phyloP scores from a whole-genome alignment of 345 rosid genomes.

The Acer saccharum region DNA sequence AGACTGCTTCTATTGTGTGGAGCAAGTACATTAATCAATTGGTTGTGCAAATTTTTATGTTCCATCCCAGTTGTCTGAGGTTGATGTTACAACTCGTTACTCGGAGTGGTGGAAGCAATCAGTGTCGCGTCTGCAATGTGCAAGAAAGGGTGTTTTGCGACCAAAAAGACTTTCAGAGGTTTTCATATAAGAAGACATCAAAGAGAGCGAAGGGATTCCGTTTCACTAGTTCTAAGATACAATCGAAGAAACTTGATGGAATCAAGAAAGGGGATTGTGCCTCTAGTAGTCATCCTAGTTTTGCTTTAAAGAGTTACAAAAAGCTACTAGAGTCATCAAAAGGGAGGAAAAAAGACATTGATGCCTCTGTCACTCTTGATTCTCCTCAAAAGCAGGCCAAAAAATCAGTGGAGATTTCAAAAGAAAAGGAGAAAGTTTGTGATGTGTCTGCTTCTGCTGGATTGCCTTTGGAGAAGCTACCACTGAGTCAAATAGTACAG shows the following conservation, averaged over 20 bases:
- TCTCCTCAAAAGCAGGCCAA: too few relatives aligned
- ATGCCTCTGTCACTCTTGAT: too few relatives aligned
- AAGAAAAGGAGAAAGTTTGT: neutral
- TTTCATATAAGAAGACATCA: neutral
- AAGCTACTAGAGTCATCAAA: too few relatives aligned
- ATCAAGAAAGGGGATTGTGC: neutral
- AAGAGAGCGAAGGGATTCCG: neutral
- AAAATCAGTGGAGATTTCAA: neutral
- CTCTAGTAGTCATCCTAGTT: neutral
- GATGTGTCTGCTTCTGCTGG: constrained; percentile 4
- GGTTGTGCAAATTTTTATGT: constrained; percentile 11
- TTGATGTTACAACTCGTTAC: constrained; percentile 28
- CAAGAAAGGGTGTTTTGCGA: neutral
- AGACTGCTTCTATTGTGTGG: neutral
- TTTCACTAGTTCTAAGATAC: too few relatives aligned
- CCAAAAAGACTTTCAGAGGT: neutral
- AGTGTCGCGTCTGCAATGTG: neutral
- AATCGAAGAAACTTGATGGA: neutral
- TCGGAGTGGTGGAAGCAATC: constrained; percentile 30
- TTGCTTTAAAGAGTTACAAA: neutral
- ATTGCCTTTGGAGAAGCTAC: constrained; percentile 4
- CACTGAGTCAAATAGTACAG: neutral
- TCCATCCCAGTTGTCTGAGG: constrained; percentile 15
- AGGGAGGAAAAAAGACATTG: too few relatives aligned
- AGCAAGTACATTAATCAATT: constrained; percentile 2